phyloP scores from a whole-genome alignment of 1,139 yeast species.

The Candida sp. region DNA sequence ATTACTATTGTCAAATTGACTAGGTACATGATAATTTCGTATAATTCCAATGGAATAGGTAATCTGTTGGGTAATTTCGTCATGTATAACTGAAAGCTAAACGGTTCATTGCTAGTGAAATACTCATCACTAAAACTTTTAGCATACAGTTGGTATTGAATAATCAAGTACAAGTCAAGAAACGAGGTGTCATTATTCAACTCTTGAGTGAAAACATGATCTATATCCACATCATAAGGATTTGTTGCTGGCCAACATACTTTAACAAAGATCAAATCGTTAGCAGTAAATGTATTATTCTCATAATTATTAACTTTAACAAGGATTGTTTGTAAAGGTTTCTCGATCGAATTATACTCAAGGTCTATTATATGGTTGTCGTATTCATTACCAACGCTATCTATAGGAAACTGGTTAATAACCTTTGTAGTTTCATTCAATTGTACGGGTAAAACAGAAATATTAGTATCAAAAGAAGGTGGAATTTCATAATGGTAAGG shows the following conservation, averaged over 20 bases:
- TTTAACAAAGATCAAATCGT: constrained; percentile 33
- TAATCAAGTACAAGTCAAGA: constrained; percentile 27
- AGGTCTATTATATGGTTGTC: constrained; percentile 5
- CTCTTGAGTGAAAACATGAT: constrained; percentile 18
- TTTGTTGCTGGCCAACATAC: constrained; percentile 45
- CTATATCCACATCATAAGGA: constrained; percentile 26
- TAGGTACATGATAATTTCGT: constrained; percentile 27
- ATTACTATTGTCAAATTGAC: constrained; percentile 25
- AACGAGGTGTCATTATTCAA: constrained; percentile 9
- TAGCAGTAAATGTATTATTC: constrained; percentile 20
- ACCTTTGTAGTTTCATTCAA: constrained; percentile 25
- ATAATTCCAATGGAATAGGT: constrained; percentile 41
- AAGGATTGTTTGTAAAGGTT: constrained; percentile 16
- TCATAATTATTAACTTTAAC: constrained; percentile 34
- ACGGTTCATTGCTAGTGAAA: constrained; percentile 11
- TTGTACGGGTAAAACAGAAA: constrained; percentile 1
- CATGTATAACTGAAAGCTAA: constrained; percentile 26
- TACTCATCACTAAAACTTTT: constrained; percentile 15
- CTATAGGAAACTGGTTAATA: constrained; percentile 29
- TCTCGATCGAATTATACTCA: constrained; percentile 13
- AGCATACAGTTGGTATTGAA: constrained; percentile 24
- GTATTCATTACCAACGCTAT: constrained; percentile 9
- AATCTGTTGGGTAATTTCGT: constrained; percentile 29
- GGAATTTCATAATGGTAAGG: constrained; percentile 34
- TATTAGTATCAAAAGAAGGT: constrained; percentile 3